Conservation (phyloP, 148 eudicot genomes). For the Euryodendron excelsum region DNA sequence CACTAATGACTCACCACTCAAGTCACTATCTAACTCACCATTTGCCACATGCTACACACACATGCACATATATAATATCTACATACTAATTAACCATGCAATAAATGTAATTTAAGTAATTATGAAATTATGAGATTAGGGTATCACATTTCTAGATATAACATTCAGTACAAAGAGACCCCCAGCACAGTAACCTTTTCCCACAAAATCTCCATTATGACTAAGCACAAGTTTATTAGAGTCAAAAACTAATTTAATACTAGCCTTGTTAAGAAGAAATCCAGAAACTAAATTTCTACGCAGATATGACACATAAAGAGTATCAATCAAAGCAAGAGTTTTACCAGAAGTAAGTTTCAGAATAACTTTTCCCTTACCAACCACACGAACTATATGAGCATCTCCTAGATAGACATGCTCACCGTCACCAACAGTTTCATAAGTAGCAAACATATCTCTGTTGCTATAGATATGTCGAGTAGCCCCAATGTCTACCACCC, state of each 20-base stretch:
- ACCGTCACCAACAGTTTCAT: neutral
- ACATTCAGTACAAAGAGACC: neutral
- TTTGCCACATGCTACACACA: no score
- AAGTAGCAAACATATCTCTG: neutral
- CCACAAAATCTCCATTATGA: neutral
- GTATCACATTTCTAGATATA: neutral
- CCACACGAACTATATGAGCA: neutral
- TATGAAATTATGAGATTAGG: no score
- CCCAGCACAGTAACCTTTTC: neutral
- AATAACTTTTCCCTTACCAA: neutral
- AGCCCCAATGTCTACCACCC: neutral
- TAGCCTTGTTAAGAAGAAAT: neutral
- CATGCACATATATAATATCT: no score
- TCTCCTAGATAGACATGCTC: neutral
- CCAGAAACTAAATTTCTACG: neutral
- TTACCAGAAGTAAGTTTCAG: neutral
- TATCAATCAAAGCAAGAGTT: neutral
- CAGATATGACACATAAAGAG: neutral
- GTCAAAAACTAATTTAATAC: neutral
- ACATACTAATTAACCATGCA: no score
- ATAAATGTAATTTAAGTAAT: no score
- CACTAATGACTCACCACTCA: no score
- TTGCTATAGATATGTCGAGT: neutral
- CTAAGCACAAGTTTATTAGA: neutral
- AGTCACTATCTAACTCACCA: no score